A percentile compares a stretch with the other conserved stretches of the same genome.
Conservation (phyloP, 75 land plant species). For the Pinus taeda region DNA sequence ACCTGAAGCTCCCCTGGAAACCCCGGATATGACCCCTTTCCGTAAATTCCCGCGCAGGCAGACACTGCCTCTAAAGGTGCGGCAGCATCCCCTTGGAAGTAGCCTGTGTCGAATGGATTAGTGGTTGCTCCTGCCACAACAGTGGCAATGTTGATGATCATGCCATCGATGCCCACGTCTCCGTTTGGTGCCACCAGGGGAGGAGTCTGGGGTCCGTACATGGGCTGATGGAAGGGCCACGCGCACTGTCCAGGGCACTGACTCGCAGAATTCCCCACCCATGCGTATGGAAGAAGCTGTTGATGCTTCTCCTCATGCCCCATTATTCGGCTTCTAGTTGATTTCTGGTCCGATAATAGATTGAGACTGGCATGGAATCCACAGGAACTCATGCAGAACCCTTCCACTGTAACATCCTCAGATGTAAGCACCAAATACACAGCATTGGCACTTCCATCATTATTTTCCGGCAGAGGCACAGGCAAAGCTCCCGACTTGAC, state of each 20-base stretch:
- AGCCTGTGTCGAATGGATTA: constrained; percentile 66
- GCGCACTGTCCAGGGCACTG: constrained; percentile 79
- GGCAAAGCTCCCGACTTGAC: neutral
- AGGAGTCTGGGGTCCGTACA: constrained; percentile 65
- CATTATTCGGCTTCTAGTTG: neutral
- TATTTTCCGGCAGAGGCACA: constrained; percentile 1
- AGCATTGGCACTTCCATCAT: constrained; percentile 1
- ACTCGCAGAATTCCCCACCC: constrained; percentile 65
- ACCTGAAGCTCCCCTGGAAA: constrained; percentile 57
- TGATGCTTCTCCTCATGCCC: constrained; percentile 18
- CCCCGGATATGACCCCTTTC: constrained; percentile 72
- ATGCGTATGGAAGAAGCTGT: constrained; percentile 62
- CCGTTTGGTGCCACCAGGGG: constrained; percentile 72
- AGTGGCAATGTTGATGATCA: constrained; percentile 66
- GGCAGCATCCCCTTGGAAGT: constrained; percentile 58
- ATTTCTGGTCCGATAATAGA: neutral
- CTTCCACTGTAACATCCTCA: constrained; percentile 27
- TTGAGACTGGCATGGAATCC: constrained; percentile 10
- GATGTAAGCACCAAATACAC: constrained; percentile 28
- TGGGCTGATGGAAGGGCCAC: constrained; percentile 60
- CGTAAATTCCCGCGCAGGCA: constrained; percentile 73
- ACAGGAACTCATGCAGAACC: constrained; percentile 31
- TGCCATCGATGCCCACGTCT: constrained; percentile 76
- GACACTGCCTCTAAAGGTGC: constrained; percentile 69
- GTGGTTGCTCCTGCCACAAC: constrained; percentile 65